Evolutionary conservation across 2,329 filamentous ascomycete genomes (phyloP), one percentile per base, ranked within the genome.

Genomic region (Sarocladiaceae sp.): DNA sequence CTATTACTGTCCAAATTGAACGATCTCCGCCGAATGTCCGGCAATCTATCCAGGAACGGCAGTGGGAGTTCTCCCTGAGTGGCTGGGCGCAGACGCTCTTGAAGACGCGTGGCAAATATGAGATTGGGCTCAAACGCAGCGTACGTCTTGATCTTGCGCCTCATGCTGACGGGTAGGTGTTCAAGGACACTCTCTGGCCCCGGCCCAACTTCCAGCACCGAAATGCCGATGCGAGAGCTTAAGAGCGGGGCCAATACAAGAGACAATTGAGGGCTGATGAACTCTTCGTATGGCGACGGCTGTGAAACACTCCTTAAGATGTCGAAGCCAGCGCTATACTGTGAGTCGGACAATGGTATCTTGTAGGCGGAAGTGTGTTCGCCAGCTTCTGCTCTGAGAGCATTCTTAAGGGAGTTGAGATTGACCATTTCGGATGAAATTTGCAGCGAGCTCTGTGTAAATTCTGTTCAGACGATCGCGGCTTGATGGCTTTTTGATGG

Each of bases 141-240:
- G 51, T 82, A 82, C 52, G 39, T 68, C 6, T n/a, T 62, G 46
- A 82, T 57, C 37, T 66, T 72, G 4, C 50, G 52, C 57, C 65
- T 69, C 29, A 70, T 40, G 48, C 21, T 23, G 7, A 24, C 12
- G 3, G 77, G 72, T 15, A 83, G 59, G 53, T 65, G 42, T 45
- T 61, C 71, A 39, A 83, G 62, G 6, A 83, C 52, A 51, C 67
- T 81, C 56, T 69, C 64, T 0, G 74, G 69, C 7, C 79, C 79
- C 0, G 80, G 75, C 50, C 76, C 76, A 41, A 82, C 73, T 51
- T 83, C 80, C 5, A 83, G 63, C 13, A 72, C 67, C 3, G 77
- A 80, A 48, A 82, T 58, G 11, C 53, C 37, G 20, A 5, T 41
- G 23, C 62, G 65, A 5, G 68, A 69, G 27, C 60, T 53, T 50